Evolutionary conservation across 352 stramenopile genomes (phyloP).

Genomic region (Phytophthora sp.): DNA sequence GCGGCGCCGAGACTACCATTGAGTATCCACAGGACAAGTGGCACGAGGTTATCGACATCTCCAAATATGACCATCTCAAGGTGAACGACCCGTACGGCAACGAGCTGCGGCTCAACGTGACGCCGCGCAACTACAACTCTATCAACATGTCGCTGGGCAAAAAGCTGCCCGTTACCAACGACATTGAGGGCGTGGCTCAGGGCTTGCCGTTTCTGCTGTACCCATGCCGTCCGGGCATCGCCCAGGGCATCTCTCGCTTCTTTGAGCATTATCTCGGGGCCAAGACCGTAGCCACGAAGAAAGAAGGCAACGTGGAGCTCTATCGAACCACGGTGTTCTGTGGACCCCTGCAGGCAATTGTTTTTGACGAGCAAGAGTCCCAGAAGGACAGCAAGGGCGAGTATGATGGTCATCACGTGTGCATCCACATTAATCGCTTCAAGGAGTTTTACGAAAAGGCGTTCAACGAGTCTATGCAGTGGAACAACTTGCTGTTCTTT

Average conservation of each 20-base stretch:
- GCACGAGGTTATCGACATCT: slow-evolving; percentile 56
- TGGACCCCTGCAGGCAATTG: slow-evolving; percentile 61
- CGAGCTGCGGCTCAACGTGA: slow-evolving; percentile 57
- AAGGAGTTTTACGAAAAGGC: slow-evolving; percentile 68
- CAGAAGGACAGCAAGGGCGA: slow-evolving; percentile 59
- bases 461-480: slow-evolving; percentile 64
- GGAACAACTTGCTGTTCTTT: slow-evolving; percentile 79
- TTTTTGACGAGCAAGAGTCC: slow-evolving; percentile 70
- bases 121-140: slow-evolving; percentile 63
- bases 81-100: slow-evolving; percentile 71
- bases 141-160: slow-evolving; percentile 64
- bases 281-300: slow-evolving; percentile 54
- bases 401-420: slow-evolving; percentile 80
- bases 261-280: slow-evolving; percentile 73
- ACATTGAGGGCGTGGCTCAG: slow-evolving; percentile 52
- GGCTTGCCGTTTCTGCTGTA: slow-evolving; percentile 69
- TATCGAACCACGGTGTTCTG: slow-evolving; percentile 57
- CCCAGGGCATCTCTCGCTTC: slow-evolving; percentile 65
- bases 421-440: slow-evolving; percentile 77
- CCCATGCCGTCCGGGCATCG: slow-evolving; percentile 60
- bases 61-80: slow-evolving; percentile 65
- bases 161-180: slow-evolving; percentile 52
- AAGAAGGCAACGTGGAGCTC: slow-evolving; percentile 43
- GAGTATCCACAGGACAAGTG: slow-evolving; percentile 62
- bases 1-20: slow-evolving; percentile 49